Percentiles rank a stretch among this genome's conserved stretches.
Conservation (phyloP, 116 monocot genomes). For the Dioscorea cayenensis region DNA sequence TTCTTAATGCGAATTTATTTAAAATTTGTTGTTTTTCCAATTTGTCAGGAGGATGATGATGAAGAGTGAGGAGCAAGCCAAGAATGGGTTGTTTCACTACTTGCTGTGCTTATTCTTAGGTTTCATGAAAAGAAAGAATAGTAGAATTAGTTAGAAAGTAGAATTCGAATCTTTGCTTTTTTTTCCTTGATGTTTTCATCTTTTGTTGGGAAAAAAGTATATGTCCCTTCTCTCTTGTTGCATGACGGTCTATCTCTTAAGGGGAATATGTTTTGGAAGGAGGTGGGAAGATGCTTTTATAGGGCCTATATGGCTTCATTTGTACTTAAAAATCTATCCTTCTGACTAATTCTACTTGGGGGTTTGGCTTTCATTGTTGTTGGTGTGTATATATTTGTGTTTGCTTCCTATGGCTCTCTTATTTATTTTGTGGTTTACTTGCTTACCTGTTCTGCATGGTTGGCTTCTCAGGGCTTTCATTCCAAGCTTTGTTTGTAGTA, state of each 20-base stretch:
- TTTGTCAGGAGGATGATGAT: not conserved
- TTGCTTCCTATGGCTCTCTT: too few relatives aligned
- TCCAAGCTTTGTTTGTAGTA: too few relatives aligned
- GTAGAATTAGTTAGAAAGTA: conserved; percentile 2
- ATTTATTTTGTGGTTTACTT: too few relatives aligned
- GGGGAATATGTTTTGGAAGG: conserved; percentile 1
- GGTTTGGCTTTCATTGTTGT: too few relatives aligned
- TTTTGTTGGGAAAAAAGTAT: not conserved
- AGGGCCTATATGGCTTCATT: not conserved
- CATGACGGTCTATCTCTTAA: not conserved
- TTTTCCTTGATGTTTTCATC: not conserved
- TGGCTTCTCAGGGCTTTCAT: too few relatives aligned
- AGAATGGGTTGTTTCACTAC: not conserved
- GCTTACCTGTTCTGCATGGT: too few relatives aligned
- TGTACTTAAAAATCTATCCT: not conserved
- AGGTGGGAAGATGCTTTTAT: not conserved
- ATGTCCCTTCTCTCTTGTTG: not conserved
- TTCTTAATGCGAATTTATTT: not conserved
- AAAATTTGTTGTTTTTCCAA: not conserved
- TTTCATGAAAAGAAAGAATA: not conserved
- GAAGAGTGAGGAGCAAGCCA: not conserved
- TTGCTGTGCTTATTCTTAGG: not conserved
- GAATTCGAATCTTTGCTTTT: not conserved
- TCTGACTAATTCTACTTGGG: conserved; percentile 1
- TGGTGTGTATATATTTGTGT: too few relatives aligned